A percentile compares a stretch with the other conserved stretches of the same genome.
phyloP scores from a whole-genome alignment of 352 stramenopile species.

The Globisporangium megalacanthum region DNA sequence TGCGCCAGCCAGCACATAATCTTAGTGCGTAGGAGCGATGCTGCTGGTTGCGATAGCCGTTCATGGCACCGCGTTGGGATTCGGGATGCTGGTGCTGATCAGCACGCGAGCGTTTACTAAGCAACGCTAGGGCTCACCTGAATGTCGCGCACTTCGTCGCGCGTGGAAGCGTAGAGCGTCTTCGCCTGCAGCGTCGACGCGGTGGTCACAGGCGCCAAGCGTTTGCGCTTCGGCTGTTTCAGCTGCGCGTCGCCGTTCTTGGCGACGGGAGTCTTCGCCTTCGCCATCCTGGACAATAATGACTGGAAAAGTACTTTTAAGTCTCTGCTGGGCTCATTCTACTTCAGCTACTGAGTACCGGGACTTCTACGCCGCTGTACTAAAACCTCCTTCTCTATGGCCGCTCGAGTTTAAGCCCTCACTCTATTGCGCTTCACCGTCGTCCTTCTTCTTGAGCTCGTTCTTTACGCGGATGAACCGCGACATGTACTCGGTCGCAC shows the following conservation, averaged over 20 bases:
- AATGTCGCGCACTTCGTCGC: conserved; percentile 41
- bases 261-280: neutral
- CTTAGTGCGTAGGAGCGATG: neutral
- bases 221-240: conserved; percentile 26
- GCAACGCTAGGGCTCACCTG: conserved; percentile 16
- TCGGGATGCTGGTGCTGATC: neutral
- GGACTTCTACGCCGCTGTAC: too few species aligned
- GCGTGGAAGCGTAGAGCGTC: conserved; percentile 35
- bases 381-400: too few species aligned
- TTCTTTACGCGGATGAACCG: conserved; percentile 78
- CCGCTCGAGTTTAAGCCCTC: too few species aligned
- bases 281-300: neutral
- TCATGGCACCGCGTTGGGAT: too few species aligned
- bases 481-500: conserved; percentile 83
- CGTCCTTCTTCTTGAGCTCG: conserved; percentile 10
- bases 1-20: neutral
- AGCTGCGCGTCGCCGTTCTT: conserved; percentile 2
- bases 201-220: conserved; percentile 18
- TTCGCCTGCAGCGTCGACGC: conserved; percentile 33
- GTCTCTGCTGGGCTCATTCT: too few species aligned
- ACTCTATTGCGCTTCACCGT: neutral
- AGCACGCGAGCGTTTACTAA: neutral
- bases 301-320: too few species aligned
- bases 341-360: too few species aligned
- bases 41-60: too few species aligned